Evolutionary conservation across 208 protist species (phyloP).

Genomic region (Trypanosoma melophagium): DNA sequence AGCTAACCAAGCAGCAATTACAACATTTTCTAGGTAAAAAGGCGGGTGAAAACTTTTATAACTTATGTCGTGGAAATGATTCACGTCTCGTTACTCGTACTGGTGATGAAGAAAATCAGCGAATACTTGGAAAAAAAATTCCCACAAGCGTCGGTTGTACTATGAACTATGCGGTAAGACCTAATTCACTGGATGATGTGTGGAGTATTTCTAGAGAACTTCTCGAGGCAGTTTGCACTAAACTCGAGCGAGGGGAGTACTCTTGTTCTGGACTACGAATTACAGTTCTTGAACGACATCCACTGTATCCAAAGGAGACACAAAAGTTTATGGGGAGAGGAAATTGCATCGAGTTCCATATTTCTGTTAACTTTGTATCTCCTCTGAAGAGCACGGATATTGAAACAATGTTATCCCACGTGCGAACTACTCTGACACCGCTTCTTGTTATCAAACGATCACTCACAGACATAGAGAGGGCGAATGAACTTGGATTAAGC

Average conservation of each 20-base stretch:
- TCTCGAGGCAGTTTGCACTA: conserved; percentile 66
- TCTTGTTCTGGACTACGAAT: conserved; percentile 48
- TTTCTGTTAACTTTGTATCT: conserved; percentile 59
- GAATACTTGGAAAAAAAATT: conserved; percentile 49
- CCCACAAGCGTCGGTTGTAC: conserved; percentile 71
- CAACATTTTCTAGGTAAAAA: conserved; percentile 61
- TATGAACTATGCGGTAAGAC: conserved; percentile 90
- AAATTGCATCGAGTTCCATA: conserved; percentile 76
- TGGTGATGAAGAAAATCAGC: conserved; percentile 71
- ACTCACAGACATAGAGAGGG: conserved; percentile 42
- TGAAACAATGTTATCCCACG: conserved; percentile 44
- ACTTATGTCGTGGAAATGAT: conserved; percentile 69
- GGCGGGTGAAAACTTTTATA: conserved; percentile 71
- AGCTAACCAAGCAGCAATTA: conserved; percentile 46
- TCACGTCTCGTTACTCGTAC: conserved; percentile 68
- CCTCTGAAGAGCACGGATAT: conserved; percentile 34
- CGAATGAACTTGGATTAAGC: conserved; percentile 36
- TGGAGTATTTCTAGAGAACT: conserved; percentile 65
- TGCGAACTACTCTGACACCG: conserved; percentile 39
- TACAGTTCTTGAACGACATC: conserved; percentile 81
- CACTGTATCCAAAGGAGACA: conserved; percentile 67
- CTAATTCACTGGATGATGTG: conserved; percentile 54
- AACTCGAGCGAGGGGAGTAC: conserved; percentile 55
- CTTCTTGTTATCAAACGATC: conserved; percentile 51
- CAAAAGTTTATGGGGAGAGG: conserved; percentile 88